A percentile compares a stretch with the other conserved stretches of the same genome.
These are phyloP conservation scores for Candida dajiaensis DNA, from an alignment of 805 yeast species.

Conservation along the genomic window DNA sequence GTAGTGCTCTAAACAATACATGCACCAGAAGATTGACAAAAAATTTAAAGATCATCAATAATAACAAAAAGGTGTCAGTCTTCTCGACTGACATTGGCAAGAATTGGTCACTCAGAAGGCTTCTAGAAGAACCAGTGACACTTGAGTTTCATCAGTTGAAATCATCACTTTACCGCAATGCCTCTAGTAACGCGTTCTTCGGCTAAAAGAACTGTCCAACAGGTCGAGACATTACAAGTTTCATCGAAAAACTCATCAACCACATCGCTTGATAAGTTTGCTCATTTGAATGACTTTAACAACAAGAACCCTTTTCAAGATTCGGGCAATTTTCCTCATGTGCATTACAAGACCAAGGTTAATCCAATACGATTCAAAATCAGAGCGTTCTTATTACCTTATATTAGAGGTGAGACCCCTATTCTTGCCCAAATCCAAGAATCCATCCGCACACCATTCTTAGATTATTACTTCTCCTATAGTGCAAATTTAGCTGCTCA, in stretches of 20 bases:
- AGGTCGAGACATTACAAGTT: background rate
- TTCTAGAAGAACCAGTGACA: too few species aligned
- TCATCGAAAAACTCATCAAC: background rate
- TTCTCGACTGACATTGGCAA: background rate
- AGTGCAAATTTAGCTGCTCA: slow-evolving; percentile 90
- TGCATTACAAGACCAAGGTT: slow-evolving; percentile 58
- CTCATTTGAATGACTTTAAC: slow-evolving; percentile 23
- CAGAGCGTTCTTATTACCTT: slow-evolving; percentile 48
- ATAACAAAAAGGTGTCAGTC: too few species aligned
- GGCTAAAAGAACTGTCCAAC: background rate
- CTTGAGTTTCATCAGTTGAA: background rate
- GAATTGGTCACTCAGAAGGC: too few species aligned
- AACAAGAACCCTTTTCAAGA: slow-evolving; percentile 35
- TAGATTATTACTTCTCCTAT: slow-evolving; percentile 78
- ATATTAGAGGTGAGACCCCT: slow-evolving; percentile 60
- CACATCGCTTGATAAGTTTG: slow-evolving; percentile 11
- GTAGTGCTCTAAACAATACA: too few species aligned
- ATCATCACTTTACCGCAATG: background rate
- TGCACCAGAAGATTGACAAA: background rate
- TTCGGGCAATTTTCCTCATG: slow-evolving; percentile 68
- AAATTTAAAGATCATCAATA: too few species aligned
- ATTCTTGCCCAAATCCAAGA: slow-evolving; percentile 53
- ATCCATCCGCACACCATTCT: slow-evolving; percentile 36
- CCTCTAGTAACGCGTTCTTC: background rate
- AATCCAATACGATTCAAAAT: slow-evolving; percentile 47